Percentiles rank a stretch among this genome's conserved stretches.
phyloP scores from a whole-genome alignment of 2,329 filamentous ascomycete genomes.

The Xylariaceae sp. region DNA sequence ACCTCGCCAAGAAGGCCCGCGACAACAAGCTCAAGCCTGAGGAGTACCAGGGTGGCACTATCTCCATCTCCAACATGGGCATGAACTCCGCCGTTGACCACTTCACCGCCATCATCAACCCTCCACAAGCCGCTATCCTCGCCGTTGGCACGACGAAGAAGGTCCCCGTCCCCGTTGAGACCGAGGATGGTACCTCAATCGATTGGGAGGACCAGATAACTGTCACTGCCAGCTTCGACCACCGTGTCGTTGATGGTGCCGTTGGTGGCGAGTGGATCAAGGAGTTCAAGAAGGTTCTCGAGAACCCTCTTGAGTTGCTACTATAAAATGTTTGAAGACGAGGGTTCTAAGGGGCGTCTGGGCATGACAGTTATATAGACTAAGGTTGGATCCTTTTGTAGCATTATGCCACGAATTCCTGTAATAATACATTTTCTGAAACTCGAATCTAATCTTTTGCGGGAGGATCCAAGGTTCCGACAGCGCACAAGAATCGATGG shows the following conservation, averaged over 20 bases:
- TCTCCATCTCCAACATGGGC: slow-evolving; percentile 99
- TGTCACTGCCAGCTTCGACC: slow-evolving; percentile 94
- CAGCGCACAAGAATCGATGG: neutral
- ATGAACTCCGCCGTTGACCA: slow-evolving; percentile 97
- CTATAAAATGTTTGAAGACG: slow-evolving; percentile 55
- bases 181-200: slow-evolving; percentile 75
- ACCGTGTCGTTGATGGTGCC: slow-evolving; percentile 97
- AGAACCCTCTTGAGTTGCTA: slow-evolving; percentile 94
- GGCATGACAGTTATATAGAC: slow-evolving; percentile 32
- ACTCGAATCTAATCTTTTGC: too few relatives aligned
- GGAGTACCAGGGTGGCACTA: slow-evolving; percentile 98
- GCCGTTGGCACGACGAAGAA: slow-evolving; percentile 94
- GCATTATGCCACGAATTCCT: slow-evolving; percentile 29
- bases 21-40: slow-evolving; percentile 99
- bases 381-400: slow-evolving; percentile 28
- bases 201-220: slow-evolving; percentile 98
- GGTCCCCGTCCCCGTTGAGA: slow-evolving; percentile 84
- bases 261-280: slow-evolving; percentile 95
- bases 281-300: slow-evolving; percentile 94
- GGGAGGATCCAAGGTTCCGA: neutral
- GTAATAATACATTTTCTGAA: slow-evolving; percentile 18
- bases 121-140: slow-evolving; percentile 91
- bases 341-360: slow-evolving; percentile 26
- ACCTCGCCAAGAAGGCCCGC: slow-evolving; percentile 91
- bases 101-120: slow-evolving; percentile 99